Percentiles rank a stretch among this genome's conserved stretches.
Evolutionary conservation across 176 grass and related monocot genomes (phyloP).

Genomic region (Urochloa ruziziensis): DNA sequence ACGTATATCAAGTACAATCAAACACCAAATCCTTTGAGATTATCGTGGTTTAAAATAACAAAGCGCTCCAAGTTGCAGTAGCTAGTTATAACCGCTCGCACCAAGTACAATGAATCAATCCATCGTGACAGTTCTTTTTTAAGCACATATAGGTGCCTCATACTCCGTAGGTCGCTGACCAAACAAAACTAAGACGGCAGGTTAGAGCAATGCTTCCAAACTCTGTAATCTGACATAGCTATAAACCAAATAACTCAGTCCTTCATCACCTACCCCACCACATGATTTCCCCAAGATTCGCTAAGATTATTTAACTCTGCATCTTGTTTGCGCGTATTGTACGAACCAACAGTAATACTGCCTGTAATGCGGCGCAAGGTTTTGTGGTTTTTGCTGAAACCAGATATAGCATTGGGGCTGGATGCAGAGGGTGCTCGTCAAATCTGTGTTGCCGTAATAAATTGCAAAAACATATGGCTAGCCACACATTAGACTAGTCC

Average conservation of each 20-base stretch:
- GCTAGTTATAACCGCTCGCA: not conserved
- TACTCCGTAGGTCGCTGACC: not conserved
- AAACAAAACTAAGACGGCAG: constrained; percentile 2
- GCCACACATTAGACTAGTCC: too few species aligned
- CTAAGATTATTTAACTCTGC: not conserved
- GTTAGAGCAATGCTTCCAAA: constrained; percentile 12
- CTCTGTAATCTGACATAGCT: not conserved
- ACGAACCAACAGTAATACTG: not conserved
- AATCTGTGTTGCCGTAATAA: too few species aligned
- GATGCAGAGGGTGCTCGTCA: not conserved
- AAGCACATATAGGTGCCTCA: not conserved
- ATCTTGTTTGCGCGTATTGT: not conserved
- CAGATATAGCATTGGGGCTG: not conserved
- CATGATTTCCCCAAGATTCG: constrained; percentile 4
- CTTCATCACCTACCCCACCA: not conserved
- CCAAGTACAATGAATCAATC: not conserved
- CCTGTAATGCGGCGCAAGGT: not conserved
- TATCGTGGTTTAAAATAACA: not conserved
- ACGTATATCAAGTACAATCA: not conserved
- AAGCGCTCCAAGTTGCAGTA: not conserved
- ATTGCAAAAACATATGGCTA: too few species aligned
- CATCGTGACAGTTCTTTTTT: constrained; percentile 3
- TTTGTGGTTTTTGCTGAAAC: not conserved
- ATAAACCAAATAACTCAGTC: not conserved
- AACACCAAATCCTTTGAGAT: not conserved